Base-by-base conservation (phyloP, 768 basidiomycete species). In the Dentipellis fragilis region DNA sequence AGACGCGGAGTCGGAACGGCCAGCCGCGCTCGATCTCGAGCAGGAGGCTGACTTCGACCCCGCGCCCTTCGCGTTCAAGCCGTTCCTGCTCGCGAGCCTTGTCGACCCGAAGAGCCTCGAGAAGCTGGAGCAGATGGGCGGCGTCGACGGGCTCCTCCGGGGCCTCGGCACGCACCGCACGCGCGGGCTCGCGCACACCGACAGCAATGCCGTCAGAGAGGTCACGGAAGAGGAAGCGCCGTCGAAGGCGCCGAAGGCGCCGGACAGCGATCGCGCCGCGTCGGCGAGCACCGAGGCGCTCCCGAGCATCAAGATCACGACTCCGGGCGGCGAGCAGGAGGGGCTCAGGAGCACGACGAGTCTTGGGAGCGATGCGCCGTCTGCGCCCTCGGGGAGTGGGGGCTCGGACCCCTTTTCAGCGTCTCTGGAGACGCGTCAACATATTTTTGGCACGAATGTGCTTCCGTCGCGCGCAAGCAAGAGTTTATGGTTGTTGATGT, bases 61-160 rank as follows among this genome's bases (percentile, higher is more conserved):
- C 1, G 68, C 79, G 1, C 89, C 91, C 0, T 96, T 95, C 68
- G 66, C 65, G 10, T 84, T 84, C 64, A 83, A 82, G 55, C 90
- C 94, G 0, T 80, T 76, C 58, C 73, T 77, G 51, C 83, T 97
- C 14, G 94, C 94, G 1, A 80, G 82, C 57, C 79, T 96, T 53
- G 82, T 98, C 38, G 94, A 98, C 66, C 93, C 93, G 9, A 97
- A 96, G 71, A 85, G 75, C 59, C 59, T 93, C 10, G 77, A 84
- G 2, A 66, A 75, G 12, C 77, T 99, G 35, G 73, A 73, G 16
- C 69, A 68, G 10, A 74, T 95, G 37, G 93, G 93, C 17, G 96
- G 96, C 42, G 72, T 78, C 8, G 62, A 73, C 0, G 81, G 77
- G 8, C 65, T 98, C 11, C 69, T 95, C 11, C 69, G 72, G 1